phyloP scores from a whole-genome alignment of 2,329 filamentous ascomycete genomes.

The Xenoacremonium recifei region DNA sequence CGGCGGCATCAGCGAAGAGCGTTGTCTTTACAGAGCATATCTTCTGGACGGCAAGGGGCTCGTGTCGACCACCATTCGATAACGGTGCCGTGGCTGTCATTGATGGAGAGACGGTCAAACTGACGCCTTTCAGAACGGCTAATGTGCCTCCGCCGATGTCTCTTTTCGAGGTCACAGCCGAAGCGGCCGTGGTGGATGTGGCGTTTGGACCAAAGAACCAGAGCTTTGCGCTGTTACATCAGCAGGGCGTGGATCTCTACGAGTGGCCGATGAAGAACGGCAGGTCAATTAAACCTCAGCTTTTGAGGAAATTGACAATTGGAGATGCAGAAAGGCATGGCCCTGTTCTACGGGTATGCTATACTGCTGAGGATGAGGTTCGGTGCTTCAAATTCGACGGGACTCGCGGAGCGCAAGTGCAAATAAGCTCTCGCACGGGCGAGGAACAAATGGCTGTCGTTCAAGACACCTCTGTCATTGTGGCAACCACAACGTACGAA shows the following conservation, averaged over 20 bases:
- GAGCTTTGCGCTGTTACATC: conserved; percentile 71
- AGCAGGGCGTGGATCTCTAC: conserved; percentile 65
- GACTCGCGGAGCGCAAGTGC: conserved; percentile 23
- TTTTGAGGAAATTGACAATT: conserved; percentile 41
- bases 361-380: conserved; percentile 26
- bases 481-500: conserved; percentile 33
- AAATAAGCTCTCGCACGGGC: conserved; percentile 14
- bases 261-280: conserved; percentile 63
- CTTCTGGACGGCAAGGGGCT: conserved; percentile 67
- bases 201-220: conserved; percentile 66
- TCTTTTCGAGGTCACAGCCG: conserved; percentile 66
- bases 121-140: conserved; percentile 80
- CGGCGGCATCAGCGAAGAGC: conserved; percentile 49
- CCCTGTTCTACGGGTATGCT: conserved; percentile 32
- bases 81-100: conserved; percentile 78
- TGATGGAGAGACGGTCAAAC: conserved; percentile 75
- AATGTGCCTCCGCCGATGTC: conserved; percentile 95
- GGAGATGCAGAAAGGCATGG: conserved; percentile 22
- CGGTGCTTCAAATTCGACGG: conserved; percentile 31
- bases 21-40: conserved; percentile 65
- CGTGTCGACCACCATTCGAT: conserved; percentile 69
- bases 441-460: conserved; percentile 16
- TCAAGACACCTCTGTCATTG: conserved; percentile 19
- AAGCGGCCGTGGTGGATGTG: conserved; percentile 68
- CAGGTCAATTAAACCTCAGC: conserved; percentile 43